A percentile compares a stretch with the other conserved stretches of the same genome.
phyloP scores from a whole-genome alignment of 2,329 filamentous ascomycete species.

The Penicillium sp. region DNA sequence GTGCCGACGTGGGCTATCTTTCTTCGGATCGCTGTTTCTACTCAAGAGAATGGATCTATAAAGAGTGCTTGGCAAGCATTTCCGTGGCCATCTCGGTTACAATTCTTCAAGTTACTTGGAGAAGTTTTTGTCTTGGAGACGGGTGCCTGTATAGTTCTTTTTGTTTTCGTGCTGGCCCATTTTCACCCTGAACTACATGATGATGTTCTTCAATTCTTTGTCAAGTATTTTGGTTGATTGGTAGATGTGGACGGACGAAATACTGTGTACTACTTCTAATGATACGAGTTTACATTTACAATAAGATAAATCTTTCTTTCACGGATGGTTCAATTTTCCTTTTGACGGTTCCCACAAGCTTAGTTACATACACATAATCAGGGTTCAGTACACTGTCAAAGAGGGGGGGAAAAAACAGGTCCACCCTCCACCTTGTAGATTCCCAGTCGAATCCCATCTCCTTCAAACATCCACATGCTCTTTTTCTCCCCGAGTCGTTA shows the following conservation, averaged over 20 bases:
- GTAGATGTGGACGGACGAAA: too few relatives aligned
- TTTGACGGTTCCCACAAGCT: constrained; percentile 29
- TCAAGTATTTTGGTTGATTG: constrained; percentile 5
- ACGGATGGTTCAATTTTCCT: constrained; percentile 31
- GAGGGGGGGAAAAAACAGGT: constrained; percentile 15
- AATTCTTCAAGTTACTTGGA: constrained; percentile 5
- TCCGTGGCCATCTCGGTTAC: neutral
- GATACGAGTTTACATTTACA: neutral
- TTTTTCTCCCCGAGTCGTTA: constrained; percentile 21
- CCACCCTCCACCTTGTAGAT: constrained; percentile 9
- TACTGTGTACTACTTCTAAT: too few relatives aligned
- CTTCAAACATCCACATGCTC: constrained; percentile 11
- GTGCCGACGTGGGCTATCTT: constrained; percentile 18
- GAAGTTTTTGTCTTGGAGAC: constrained; percentile 7
- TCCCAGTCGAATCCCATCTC: neutral
- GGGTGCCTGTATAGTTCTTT: neutral
- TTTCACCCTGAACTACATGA: constrained; percentile 1
- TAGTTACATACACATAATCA: constrained; percentile 28
- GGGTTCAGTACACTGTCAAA: constrained; percentile 24
- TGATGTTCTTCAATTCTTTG: neutral
- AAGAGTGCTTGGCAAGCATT: constrained; percentile 11
- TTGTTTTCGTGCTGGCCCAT: neutral
- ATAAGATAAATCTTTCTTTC: constrained; percentile 15
- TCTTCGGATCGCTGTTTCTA: constrained; percentile 15
- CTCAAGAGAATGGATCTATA: neutral